These are phyloP conservation scores for Fusarium circinatum DNA, from an alignment of 2,329 filamentous ascomycete genomes.

Conservation along the genomic window DNA sequence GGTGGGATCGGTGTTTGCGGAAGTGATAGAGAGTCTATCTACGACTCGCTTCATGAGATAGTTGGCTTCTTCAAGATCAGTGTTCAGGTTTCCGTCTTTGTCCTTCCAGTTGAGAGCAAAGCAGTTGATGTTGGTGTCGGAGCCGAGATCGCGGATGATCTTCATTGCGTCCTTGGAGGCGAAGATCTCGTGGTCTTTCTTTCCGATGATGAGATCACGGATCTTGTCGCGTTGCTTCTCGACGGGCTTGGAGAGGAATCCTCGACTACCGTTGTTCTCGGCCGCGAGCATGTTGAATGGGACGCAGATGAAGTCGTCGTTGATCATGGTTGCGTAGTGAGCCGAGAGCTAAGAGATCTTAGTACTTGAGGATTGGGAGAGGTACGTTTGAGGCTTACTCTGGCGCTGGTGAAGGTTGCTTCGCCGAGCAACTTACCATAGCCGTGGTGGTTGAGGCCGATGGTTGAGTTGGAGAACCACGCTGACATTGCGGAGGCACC, in stretches of 20 bases:
- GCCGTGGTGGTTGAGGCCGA: constrained; percentile 53
- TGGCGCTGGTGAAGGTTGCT: constrained; percentile 55
- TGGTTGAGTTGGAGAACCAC: constrained; percentile 56
- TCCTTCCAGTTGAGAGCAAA: constrained; percentile 57
- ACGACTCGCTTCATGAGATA: constrained; percentile 59
- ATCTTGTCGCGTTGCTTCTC: constrained; percentile 53
- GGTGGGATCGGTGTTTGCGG: constrained; percentile 51
- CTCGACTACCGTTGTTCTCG: constrained; percentile 41
- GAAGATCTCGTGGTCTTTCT: constrained; percentile 51
- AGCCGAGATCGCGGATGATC: constrained; percentile 54
- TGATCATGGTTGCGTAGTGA: constrained; percentile 54
- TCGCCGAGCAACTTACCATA: constrained; percentile 57
- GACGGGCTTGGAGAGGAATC: constrained; percentile 33
- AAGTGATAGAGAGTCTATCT: constrained; percentile 54
- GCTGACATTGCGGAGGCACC: constrained; percentile 57
- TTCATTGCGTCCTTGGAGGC: constrained; percentile 49
- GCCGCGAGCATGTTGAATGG: constrained; percentile 56
- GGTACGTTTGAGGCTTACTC: constrained; percentile 37
- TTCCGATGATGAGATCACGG: constrained; percentile 50
- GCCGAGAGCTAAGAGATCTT: constrained; percentile 48
- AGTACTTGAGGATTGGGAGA: not conserved
- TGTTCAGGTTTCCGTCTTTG: constrained; percentile 52
- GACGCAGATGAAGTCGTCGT: constrained; percentile 51
- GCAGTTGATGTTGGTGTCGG: constrained; percentile 60
- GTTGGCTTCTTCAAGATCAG: constrained; percentile 59